Evolutionary conservation across 2,329 filamentous ascomycete genomes (phyloP), one percentile per base, ranked within the genome.

Genomic region (Fusarium staphyleae): DNA sequence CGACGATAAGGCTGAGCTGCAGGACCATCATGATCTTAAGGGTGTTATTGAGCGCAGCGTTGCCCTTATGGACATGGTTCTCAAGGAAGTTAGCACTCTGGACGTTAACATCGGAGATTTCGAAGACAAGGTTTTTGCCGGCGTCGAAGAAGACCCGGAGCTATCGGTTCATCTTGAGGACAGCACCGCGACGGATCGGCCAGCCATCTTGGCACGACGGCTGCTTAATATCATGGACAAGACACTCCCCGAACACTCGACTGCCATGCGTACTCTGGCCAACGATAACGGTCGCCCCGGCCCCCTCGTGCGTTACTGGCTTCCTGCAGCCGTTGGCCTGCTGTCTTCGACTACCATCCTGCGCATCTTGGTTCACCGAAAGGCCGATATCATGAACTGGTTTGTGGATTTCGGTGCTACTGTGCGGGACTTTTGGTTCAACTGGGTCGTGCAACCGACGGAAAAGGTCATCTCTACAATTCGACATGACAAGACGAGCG

Each of bases 381-480:
- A 85, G 65, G 88, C 88, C 15, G 90, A 93, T 62, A 88, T 99
- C 15, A 62, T 90, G 19, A 81, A 85, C 39, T 97, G 93, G 92
- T 79, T 96, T 36, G 79, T 82, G 29, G 89, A 95, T 60, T 76
- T 96, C 19, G 93, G 91, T 7, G 77, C 79, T 2, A 99, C 95
- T 0, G 77, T 87, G 1, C 82, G 90, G 47, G 93, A 96, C 72
- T 99, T 99, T 70, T 97, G 93, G 90, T 81, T 87, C 55, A 99
- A 99, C 72, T 99, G 95, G 95, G 89, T 99, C 3, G 78, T 99
- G 10, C 89, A 96, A 60, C 95, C 95, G 0, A 81, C 86, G 1
- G 86, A 86, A 65, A 93, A 91, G 70, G 81, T 99, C 14, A 84
- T 99, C 52, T 87, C 88, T 41, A 99, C 95, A 0, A 98, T 99